phyloP scores from a whole-genome alignment of 2,329 filamentous ascomycete genomes.

The Phialocephala sp. region DNA sequence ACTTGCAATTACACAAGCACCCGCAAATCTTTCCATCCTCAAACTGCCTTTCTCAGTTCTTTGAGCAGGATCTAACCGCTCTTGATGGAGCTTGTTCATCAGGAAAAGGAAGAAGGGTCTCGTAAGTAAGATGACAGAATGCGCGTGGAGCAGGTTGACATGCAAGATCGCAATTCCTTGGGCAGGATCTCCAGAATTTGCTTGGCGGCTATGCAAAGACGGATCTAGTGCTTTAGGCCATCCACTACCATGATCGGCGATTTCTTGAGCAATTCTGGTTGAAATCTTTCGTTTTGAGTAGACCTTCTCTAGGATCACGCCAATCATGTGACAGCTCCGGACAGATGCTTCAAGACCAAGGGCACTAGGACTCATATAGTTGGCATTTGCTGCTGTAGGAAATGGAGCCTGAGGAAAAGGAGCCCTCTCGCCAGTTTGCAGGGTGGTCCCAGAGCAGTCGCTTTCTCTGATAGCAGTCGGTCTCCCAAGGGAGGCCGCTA shows the following conservation, averaged over 20 bases:
- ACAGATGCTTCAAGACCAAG: constrained; percentile 60
- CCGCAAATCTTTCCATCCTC: constrained; percentile 54
- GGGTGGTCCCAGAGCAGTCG: constrained; percentile 61
- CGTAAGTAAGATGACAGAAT: constrained; percentile 67
- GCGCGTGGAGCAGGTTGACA: constrained; percentile 64
- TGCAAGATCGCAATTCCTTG: constrained; percentile 66
- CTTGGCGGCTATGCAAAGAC: constrained; percentile 56
- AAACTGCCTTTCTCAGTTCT: constrained; percentile 39
- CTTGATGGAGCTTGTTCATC: constrained; percentile 51
- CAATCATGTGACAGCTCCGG: constrained; percentile 62
- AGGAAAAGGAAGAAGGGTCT: constrained; percentile 68
- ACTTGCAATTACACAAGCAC: constrained; percentile 57
- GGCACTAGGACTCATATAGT: constrained; percentile 40
- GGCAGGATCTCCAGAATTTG: constrained; percentile 50
- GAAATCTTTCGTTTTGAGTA: constrained; percentile 66
- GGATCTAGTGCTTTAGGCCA: constrained; percentile 57
- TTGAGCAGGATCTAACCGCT: constrained; percentile 41
- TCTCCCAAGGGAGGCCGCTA: constrained; percentile 66
- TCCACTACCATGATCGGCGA: constrained; percentile 57
- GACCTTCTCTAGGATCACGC: constrained; percentile 61
- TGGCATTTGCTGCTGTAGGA: constrained; percentile 32
- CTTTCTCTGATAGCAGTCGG: constrained; percentile 66
- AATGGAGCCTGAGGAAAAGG: constrained; percentile 35
- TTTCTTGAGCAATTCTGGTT: constrained; percentile 60
- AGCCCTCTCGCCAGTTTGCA: constrained; percentile 36